Evolutionary conservation across 2,329 filamentous ascomycete genomes (phyloP).

Genomic region (Stenocarpella maydis): DNA sequence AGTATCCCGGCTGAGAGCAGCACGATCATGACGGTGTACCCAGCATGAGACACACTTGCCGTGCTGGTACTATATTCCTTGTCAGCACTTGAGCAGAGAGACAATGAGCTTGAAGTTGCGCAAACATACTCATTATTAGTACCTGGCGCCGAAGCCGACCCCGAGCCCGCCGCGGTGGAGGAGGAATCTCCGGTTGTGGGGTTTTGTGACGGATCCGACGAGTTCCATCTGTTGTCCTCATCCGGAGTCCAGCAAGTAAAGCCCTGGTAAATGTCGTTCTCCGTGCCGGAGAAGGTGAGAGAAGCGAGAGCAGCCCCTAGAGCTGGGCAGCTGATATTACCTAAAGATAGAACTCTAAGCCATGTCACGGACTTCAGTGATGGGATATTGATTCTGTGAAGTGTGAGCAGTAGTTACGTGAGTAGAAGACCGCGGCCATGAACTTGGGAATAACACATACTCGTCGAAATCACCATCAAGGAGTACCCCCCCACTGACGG

Average conservation of each 20-base stretch:
- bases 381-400: constrained; percentile 2
- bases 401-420: not conserved
- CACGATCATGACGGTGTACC: not conserved
- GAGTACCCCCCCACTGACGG: not conserved
- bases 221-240: constrained; percentile 6
- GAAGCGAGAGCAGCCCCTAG: not conserved
- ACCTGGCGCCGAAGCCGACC: not conserved
- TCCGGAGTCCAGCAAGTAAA: constrained; percentile 20
- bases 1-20: not conserved
- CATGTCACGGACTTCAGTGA: not conserved
- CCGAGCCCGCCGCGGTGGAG: not conserved
- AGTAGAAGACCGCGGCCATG: not conserved
- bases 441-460: not conserved
- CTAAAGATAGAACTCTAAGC: not conserved
- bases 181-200: not conserved
- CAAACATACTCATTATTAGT: not conserved
- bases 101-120: not conserved
- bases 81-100: not conserved
- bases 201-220: constrained; percentile 18
- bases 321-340: constrained; percentile 11
- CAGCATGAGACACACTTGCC: not conserved
- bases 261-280: constrained; percentile 1
- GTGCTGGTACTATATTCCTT: constrained; percentile 3
- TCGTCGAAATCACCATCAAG: constrained; percentile 14
- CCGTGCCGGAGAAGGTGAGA: not conserved